These are phyloP conservation scores for Xylona heveae DNA, from an alignment of 495 filamentous ascomycete species.

Conservation along the genomic window DNA sequence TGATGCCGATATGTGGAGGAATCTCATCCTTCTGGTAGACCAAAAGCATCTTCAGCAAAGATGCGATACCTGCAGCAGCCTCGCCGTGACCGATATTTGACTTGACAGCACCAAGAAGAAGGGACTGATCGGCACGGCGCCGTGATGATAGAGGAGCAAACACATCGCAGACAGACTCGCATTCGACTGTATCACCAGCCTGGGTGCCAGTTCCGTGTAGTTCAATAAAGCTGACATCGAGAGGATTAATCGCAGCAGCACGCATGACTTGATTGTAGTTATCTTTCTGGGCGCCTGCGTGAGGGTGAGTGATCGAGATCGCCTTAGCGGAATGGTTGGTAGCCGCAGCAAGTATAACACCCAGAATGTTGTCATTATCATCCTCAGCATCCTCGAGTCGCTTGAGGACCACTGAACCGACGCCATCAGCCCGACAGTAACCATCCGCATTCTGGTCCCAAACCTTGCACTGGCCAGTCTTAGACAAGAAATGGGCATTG, in stretches of 20 bases:
- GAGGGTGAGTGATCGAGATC: conserved; percentile 25
- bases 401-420: conserved; percentile 23
- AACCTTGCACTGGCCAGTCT: conserved; percentile 23
- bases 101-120: conserved; percentile 17
- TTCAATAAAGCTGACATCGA: conserved; percentile 29
- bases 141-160: conserved; percentile 8
- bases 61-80: conserved; percentile 14
- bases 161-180: conserved; percentile 12
- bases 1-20: conserved; percentile 15
- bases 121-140: conserved; percentile 4
- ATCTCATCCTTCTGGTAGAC: conserved; percentile 16
- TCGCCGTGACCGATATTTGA: conserved; percentile 22
- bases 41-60: conserved; percentile 17
- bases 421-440: conserved; percentile 25
- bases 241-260: conserved; percentile 22
- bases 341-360: conserved; percentile 19
- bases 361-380: conserved; percentile 27
- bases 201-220: conserved; percentile 26
- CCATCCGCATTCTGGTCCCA: conserved; percentile 27
- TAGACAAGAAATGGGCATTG: conserved; percentile 23
- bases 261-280: conserved; percentile 22
- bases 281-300: conserved; percentile 24
- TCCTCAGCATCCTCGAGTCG: conserved; percentile 24
- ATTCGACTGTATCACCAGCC: conserved; percentile 18
- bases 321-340: conserved; percentile 22